Evolutionary conservation across 2,329 filamentous ascomycete species (phyloP), one percentile per base, ranked within the genome.

Genomic region (Elsinoe batatas): DNA sequence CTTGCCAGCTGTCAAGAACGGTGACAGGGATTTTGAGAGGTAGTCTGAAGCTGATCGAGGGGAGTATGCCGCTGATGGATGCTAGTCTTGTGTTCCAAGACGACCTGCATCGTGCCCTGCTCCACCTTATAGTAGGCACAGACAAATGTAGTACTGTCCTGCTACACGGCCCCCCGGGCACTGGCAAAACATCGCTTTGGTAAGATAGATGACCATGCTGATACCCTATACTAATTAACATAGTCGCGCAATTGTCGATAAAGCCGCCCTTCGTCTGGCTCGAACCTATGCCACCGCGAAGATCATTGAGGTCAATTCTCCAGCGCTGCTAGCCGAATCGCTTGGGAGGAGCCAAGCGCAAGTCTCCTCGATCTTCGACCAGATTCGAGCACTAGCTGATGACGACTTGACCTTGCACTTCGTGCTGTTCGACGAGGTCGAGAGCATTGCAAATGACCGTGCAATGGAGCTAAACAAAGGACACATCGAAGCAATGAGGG

Each of bases 381-480:
- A 64, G 7, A 68, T 78, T 11, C 50, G 60, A 26, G 30, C 33
- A 2, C 61, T 68, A 53, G 69, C 70, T 3, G 64, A 71, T 30
- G 73, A 77, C 33, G 65, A 69, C 1, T 65, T 64, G 33, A 70
- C 67, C 0, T 66, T 78, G 2, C 62, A 74, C 13, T 72, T 71
- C 47, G 70, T 78, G 0, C 64, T 78, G 15, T 72, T 79, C 36
- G 76, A 79, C 56, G 76, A 78, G 57, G 69, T 78, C 13, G 76
- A 79, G 58, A 76, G 70, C 2, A 63, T 79, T 15, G 72, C 74
- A n/a, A 67, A 70, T 70, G 65, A 5, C 69, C 75, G 33, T 70
- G 76, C 56, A 67, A 70, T 43, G 68, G 70, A 2, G 59, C 68
- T 1, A 62, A 53, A 38, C 65, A 68, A 12, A 72, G 70, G 50